Evolutionary conservation across 2,329 filamentous ascomycete genomes (phyloP).

Genomic region (Xylaria sp.): DNA sequence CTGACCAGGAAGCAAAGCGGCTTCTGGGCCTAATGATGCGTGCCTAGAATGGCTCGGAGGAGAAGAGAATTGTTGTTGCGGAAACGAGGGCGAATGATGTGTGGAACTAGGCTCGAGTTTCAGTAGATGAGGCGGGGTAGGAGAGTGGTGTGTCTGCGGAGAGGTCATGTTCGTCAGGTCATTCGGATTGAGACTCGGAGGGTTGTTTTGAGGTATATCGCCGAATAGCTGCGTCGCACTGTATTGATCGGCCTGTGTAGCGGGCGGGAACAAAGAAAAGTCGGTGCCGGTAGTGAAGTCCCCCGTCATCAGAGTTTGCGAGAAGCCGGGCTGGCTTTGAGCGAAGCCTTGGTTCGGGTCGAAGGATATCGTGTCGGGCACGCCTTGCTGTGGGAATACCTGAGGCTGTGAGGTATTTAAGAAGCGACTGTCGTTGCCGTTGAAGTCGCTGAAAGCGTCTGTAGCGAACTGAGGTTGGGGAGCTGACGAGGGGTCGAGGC

Average conservation of each 20-base stretch:
- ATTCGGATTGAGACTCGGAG: conserved; percentile 50
- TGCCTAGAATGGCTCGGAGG: conserved; percentile 58
- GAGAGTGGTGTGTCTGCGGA: conserved; percentile 60
- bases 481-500: conserved; percentile 58
- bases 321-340: conserved; percentile 52
- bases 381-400: conserved; percentile 52
- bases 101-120: conserved; percentile 57
- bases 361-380: conserved; percentile 44
- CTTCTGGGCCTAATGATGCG: conserved; percentile 62
- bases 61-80: conserved; percentile 61
- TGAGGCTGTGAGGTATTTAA: conserved; percentile 56
- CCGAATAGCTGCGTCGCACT: conserved; percentile 65
- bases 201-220: conserved; percentile 49
- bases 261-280: conserved; percentile 68
- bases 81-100: conserved; percentile 64
- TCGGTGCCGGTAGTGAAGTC: conserved; percentile 59
- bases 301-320: conserved; percentile 53
- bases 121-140: conserved; percentile 61
- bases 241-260: conserved; percentile 62
- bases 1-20: conserved; percentile 60
- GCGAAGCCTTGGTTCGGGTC: conserved; percentile 43
- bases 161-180: conserved; percentile 61
- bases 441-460: conserved; percentile 54
- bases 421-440: conserved; percentile 50
- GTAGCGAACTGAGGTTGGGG: conserved; percentile 48